A percentile compares a stretch with the other conserved stretches of the same genome.
phyloP scores from a whole-genome alignment of 139 green algal genomes.

The Coelastrella sp. region DNA sequence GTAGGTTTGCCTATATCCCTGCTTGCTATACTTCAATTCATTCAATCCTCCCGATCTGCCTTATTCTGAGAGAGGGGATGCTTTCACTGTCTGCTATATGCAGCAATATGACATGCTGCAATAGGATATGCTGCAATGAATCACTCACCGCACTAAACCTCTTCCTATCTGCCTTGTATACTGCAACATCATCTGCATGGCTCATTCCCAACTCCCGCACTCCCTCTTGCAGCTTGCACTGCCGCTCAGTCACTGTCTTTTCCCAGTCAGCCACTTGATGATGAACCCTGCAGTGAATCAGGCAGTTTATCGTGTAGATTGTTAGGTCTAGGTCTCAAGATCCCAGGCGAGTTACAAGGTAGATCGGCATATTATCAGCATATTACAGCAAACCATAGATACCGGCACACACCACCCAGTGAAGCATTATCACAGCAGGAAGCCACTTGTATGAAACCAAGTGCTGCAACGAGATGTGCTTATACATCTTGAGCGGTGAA shows the following conservation, averaged over 20 bases:
- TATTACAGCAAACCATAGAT: no score
- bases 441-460: no score
- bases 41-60: no score
- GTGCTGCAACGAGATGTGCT: no score
- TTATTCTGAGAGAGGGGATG: neutral
- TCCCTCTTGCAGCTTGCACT: neutral
- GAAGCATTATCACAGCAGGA: no score
- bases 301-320: no score
- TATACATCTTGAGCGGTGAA: no score
- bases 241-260: neutral
- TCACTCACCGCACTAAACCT: neutral
- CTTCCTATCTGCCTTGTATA: neutral
- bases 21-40: no score
- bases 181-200: neutral
- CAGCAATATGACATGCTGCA: neutral
- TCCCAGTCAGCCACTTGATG: neutral
- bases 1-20: neutral
- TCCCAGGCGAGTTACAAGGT: no score
- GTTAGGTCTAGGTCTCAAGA: no score
- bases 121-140: neutral
- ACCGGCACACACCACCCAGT: no score
- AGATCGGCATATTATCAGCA: no score
- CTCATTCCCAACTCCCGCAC: neutral
- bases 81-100: neutral
- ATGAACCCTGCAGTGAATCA: constrained; percentile 5